phyloP scores from a whole-genome alignment of 345 rosid species.

The Geranium rotundifolium region DNA sequence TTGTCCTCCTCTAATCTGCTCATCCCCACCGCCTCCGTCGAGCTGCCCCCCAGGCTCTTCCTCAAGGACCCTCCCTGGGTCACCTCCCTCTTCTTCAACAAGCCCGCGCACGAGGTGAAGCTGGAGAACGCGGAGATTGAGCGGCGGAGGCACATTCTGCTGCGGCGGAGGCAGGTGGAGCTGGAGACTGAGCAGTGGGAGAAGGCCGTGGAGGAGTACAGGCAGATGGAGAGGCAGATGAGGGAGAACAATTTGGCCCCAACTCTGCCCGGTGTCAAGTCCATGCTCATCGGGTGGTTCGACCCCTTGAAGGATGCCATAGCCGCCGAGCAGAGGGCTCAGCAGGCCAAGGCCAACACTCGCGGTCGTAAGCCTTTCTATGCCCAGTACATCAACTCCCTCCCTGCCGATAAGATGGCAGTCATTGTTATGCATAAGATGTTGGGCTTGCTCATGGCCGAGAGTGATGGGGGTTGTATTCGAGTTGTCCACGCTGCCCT shows the following conservation, averaged over 20 bases:
- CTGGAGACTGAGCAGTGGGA: conserved; percentile 96
- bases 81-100: conserved; percentile 47
- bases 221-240: conserved; percentile 64
- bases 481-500: conserved; percentile 83
- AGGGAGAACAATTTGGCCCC: conserved; percentile 73
- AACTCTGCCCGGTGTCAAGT: conserved; percentile 67
- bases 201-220: conserved; percentile 67
- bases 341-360: conserved; percentile 38
- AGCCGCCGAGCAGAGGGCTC: conserved; percentile 54
- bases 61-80: conserved; percentile 78
- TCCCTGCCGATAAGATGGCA: conserved; percentile 91
- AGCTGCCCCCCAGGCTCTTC: conserved; percentile 31
- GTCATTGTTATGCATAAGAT: conserved; percentile 91
- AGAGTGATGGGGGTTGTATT: conserved; percentile 54
- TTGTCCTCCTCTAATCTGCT: conserved; percentile 15
- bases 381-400: conserved; percentile 63
- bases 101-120: conserved; percentile 30
- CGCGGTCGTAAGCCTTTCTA: conserved; percentile 54
- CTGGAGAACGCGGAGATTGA: conserved; percentile 44
- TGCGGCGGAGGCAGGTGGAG: conserved; percentile 69
- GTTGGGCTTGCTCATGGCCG: conserved; percentile 72
- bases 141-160: conserved; percentile 41
- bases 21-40: conserved; percentile 19
- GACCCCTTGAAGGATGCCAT: conserved; percentile 78
- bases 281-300: conserved; percentile 82